These are phyloP conservation scores for Euptelea pleiosperma DNA, from an alignment of 164 flowering plant genomes.

Conservation along the genomic window DNA sequence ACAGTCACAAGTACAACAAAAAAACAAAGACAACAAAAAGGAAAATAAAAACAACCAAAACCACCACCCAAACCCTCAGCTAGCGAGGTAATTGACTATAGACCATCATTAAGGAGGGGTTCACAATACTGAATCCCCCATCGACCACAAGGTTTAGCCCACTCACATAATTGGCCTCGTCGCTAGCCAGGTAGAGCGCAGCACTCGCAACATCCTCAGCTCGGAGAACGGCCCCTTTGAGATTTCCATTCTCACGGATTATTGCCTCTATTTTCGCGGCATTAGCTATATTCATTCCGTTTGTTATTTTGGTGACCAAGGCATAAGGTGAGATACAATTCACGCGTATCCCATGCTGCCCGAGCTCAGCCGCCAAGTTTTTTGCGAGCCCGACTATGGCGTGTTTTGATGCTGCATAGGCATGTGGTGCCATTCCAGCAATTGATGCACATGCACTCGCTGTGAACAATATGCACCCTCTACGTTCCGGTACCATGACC, in stretches of 20 bases:
- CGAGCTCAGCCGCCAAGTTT: constrained; percentile 41
- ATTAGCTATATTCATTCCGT: neutral
- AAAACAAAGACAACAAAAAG: too few species aligned
- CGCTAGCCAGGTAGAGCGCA: constrained; percentile 22
- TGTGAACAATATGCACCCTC: constrained; percentile 33
- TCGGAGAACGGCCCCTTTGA: constrained; percentile 12
- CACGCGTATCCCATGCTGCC: constrained; percentile 46
- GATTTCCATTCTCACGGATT: constrained; percentile 6
- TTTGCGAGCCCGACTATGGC: constrained; percentile 34
- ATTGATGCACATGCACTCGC: constrained; percentile 23
- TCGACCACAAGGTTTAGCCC: constrained; percentile 25
- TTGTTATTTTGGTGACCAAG: constrained; percentile 14
- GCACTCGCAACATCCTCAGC: constrained; percentile 18
- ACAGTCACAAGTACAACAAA: too few species aligned
- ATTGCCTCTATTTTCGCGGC: constrained; percentile 3
- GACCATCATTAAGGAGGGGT: constrained; percentile 16
- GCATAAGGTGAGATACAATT: constrained; percentile 45
- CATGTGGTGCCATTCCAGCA: constrained; percentile 16
- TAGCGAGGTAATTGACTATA: too few species aligned
- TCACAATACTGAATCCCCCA: constrained; percentile 20
- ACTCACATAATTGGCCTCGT: constrained; percentile 24
- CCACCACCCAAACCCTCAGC: too few species aligned
- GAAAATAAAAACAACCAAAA: too few species aligned
- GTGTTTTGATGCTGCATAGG: constrained; percentile 32
- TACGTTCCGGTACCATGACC: constrained; percentile 31